A percentile compares a stretch with the other conserved stretches of the same genome.
phyloP scores from a whole-genome alignment of 345 rosid species.

The Gossypium thurberi region DNA sequence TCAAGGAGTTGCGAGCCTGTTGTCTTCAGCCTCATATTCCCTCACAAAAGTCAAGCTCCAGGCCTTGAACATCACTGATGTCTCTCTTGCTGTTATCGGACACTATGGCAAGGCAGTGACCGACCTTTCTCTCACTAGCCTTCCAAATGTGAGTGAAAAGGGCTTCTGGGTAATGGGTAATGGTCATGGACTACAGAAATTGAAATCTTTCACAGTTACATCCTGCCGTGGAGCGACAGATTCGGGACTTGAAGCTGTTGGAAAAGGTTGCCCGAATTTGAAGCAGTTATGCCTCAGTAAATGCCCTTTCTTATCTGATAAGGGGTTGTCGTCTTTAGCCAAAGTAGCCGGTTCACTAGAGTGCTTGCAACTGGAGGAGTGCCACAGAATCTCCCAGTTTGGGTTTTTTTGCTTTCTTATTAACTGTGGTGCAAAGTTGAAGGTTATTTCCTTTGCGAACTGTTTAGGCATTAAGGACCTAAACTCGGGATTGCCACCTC shows the following conservation, averaged over 20 bases:
- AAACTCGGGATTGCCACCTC: slow-evolving; percentile 25
- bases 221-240: slow-evolving; percentile 78
- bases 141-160: slow-evolving; percentile 56
- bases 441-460: slow-evolving; percentile 54
- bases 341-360: slow-evolving; percentile 60
- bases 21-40: slow-evolving; percentile 43
- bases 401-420: slow-evolving; percentile 73
- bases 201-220: slow-evolving; percentile 51
- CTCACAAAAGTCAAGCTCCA: slow-evolving; percentile 70
- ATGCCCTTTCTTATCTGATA: slow-evolving; percentile 62
- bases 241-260: slow-evolving; percentile 67
- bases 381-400: slow-evolving; percentile 85
- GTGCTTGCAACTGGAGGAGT: slow-evolving; percentile 78
- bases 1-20: slow-evolving; percentile 65
- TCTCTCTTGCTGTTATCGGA: slow-evolving; percentile 78
- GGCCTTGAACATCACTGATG: slow-evolving; percentile 61
- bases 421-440: slow-evolving; percentile 64
- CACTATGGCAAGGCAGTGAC: slow-evolving; percentile 75
- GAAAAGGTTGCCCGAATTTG: slow-evolving; percentile 76
- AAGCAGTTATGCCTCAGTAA: slow-evolving; percentile 48
- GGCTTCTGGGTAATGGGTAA: slow-evolving; percentile 98
- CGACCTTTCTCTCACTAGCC: slow-evolving; percentile 57
- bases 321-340: slow-evolving; percentile 64
- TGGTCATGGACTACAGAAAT: slow-evolving; percentile 70
- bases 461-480: slow-evolving; percentile 71